Conservation (phyloP, 1,139 yeast genomes). For the Lipomyces yarrowii region DNA sequence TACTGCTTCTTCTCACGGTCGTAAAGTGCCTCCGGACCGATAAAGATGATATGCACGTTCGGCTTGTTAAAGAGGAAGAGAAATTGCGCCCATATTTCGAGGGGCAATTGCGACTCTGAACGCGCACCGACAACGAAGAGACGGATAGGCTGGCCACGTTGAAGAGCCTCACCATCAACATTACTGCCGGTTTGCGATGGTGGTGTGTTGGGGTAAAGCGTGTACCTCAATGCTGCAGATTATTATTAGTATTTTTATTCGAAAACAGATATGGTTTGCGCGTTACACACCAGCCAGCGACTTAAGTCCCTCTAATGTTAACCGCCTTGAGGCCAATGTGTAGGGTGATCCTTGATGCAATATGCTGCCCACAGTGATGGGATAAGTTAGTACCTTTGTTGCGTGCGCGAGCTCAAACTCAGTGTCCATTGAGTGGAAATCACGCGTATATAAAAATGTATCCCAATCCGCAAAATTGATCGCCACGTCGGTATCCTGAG, state of each 20-base stretch:
- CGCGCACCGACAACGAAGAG: constrained; percentile 88
- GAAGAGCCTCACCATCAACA: constrained; percentile 30
- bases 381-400: constrained; percentile 91
- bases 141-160: constrained; percentile 80
- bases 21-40: constrained; percentile 89
- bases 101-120: constrained; percentile 91
- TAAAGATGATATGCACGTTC: constrained; percentile 81
- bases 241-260: neutral
- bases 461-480: constrained; percentile 90
- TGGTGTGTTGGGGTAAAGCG: constrained; percentile 74
- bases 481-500: constrained; percentile 73
- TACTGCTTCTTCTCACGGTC: constrained; percentile 64
- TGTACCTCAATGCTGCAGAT: constrained; percentile 69
- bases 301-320: constrained; percentile 88
- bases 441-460: constrained; percentile 87
- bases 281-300: constrained; percentile 57
- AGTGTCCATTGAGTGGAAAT: constrained; percentile 93
- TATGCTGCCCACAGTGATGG: constrained; percentile 82
- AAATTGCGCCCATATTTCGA: constrained; percentile 94
- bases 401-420: constrained; percentile 95
- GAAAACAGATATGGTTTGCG: neutral
- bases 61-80: constrained; percentile 83
- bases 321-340: constrained; percentile 69
- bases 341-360: constrained; percentile 88
- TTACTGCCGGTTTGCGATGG: constrained; percentile 32